Conservation (phyloP, 495 filamentous ascomycete genomes). For the Tetracladium setigerum region DNA sequence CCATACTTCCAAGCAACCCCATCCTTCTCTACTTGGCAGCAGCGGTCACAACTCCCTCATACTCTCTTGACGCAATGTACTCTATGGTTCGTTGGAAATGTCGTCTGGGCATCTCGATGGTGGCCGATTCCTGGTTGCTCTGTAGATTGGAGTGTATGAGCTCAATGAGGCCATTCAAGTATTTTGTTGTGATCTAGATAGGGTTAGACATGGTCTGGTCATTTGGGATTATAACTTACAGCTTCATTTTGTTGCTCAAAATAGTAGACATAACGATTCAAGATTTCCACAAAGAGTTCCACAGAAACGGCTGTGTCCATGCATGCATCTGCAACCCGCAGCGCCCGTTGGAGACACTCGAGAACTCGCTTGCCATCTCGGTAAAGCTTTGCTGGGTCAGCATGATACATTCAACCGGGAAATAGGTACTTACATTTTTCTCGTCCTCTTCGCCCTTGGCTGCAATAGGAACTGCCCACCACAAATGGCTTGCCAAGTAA, state of each 20-base stretch:
- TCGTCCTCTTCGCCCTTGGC: conserved; percentile 76
- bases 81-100: conserved; percentile 94
- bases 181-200: conserved; percentile 85
- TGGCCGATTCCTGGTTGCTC: conserved; percentile 72
- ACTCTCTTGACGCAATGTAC: conserved; percentile 83
- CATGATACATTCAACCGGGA: conserved; percentile 12
- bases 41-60: conserved; percentile 65
- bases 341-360: conserved; percentile 90
- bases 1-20: too few species aligned
- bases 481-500: conserved; percentile 90
- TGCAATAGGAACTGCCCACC: conserved; percentile 91
- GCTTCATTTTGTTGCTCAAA: conserved; percentile 99
- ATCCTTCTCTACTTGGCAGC: conserved; percentile 16
- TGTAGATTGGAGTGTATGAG: conserved; percentile 93
- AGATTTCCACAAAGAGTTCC: conserved; percentile 94
- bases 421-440: conserved; percentile 57
- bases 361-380: conserved; percentile 95
- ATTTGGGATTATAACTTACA: conserved; percentile 38
- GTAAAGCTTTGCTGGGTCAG: conserved; percentile 59
- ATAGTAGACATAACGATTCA: conserved; percentile 98
- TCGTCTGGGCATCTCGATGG: conserved; percentile 74
- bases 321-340: conserved; percentile 94
- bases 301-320: conserved; percentile 99
- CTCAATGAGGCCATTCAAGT: conserved; percentile 96
- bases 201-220: neutral